Evolutionary conservation across 768 basidiomycete species (phyloP), one percentile per base, ranked within the genome.

Genomic region (Amanita exitialis): DNA sequence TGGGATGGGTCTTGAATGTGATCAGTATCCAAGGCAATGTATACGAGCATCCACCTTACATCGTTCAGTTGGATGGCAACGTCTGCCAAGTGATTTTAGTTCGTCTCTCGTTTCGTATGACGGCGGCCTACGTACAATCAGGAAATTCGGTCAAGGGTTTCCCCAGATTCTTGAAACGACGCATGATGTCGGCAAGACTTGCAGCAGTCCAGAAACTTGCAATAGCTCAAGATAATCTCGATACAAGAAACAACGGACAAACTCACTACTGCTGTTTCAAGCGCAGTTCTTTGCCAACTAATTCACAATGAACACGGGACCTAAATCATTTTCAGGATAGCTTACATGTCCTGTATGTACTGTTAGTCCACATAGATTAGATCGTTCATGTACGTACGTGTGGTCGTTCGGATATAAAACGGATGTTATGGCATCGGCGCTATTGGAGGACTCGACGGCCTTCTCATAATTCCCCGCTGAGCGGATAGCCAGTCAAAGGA

Each of bases 351-450:
- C 72, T 74, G 49, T 18, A 45, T 16, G 21, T 16, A 53, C 38
- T 18, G 39, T 15, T n/a, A 48, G 53, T 57, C 23, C 44, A 34
- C 53, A 48, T 34, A 45, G 6, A 18, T 18, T 44, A 25, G 42
- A n/a, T 35, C 6, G 25, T 49, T 54, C 15, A 30, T 38, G 13
- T 44, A 55, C 71, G 64, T 62, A 74, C 66, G 83, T 88, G 59
- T 92, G 87, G 63, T 97, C 95, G 62, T 96, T 95, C 23, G 95
- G 96, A 69, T 99, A 98, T 28, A 97, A 73, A 6, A 97, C 95
- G 7, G 89, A 82, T 3, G 94, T 97, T 62, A 99, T 96, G 32
- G 89, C 90, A 52, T 83, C 87, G 9, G 96, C 96, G 57, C 84
- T 84, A 65, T 93, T 92, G 30, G 86, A 88, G 0, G 89, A 77